A percentile compares a stretch with the other conserved stretches of the same genome.
Evolutionary conservation across 805 yeast genomes (phyloP).

Genomic region (Cyberlindnera maclurae): DNA sequence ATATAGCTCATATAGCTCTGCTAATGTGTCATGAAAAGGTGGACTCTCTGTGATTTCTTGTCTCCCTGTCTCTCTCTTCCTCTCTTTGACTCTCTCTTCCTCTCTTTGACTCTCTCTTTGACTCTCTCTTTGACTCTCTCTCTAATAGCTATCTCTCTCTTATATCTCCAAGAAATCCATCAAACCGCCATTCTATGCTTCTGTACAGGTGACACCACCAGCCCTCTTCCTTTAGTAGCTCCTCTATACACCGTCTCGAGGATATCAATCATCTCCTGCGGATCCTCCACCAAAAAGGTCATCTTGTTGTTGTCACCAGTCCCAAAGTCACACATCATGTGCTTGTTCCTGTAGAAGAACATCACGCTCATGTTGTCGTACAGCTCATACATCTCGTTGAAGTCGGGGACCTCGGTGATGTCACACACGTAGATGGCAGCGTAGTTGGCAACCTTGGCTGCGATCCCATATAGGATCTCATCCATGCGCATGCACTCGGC

Average conservation of each 20-base stretch:
- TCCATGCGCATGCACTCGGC: conserved; percentile 86
- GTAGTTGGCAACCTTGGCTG: conserved; percentile 80
- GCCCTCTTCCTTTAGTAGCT: conserved; percentile 86
- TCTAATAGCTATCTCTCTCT: no score
- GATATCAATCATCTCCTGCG: conserved; percentile 87
- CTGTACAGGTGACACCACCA: conserved; percentile 68
- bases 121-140: neutral
- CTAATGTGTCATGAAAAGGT: no score
- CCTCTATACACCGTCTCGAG: conserved; percentile 87
- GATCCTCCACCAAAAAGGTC: conserved; percentile 69
- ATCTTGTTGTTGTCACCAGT: conserved; percentile 95
- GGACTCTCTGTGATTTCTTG: no score
- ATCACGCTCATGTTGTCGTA: conserved; percentile 87
- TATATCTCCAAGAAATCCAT: neutral
- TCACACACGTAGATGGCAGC: conserved; percentile 87
- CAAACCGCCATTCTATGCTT: conserved; percentile 14
- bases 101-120: neutral
- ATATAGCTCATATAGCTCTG: neutral
- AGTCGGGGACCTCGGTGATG: conserved; percentile 83
- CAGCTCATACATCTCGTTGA: conserved; percentile 81
- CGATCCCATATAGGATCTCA: conserved; percentile 69
- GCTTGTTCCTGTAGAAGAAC: conserved; percentile 90
- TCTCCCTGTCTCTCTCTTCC: neutral
- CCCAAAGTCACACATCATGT: conserved; percentile 98
- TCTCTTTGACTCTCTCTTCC: neutral